Base-by-base conservation (phyloP, 768 basidiomycete genomes). In the Xerocomus spinulosus region DNA sequence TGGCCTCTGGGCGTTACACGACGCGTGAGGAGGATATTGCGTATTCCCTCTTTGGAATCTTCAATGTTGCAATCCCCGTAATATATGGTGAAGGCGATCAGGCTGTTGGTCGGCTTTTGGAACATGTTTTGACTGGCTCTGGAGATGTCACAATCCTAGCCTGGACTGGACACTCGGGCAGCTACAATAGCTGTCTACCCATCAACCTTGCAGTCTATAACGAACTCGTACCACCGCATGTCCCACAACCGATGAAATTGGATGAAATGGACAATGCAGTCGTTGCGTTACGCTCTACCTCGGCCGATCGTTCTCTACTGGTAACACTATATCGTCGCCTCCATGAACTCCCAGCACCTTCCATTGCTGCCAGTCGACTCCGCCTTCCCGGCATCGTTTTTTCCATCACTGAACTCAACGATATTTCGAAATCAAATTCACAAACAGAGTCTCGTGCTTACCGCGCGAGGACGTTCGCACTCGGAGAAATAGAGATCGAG, bases 401-500 rank as follows among this genome's bases (percentile, higher is more conserved):
- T n/a, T n/a, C n/a, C n/a, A n/a, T n/a, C n/a, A n/a, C n/a, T n/a
- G n/a, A n/a, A n/a, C n/a, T n/a, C n/a, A n/a, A n/a, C 26, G 26
- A 28, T 28, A 28, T 28, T 12, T 32, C 30, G 30, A 13, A 14
- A 32, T 13, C 30, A 32, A 14, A 32, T 32, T 4, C 30, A 32
- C 9, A 8, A 14, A 32, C 30, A 4, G 13, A 32, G 4, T 14
- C 14, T 13, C 30, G n/a, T n/a, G n/a, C n/a, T n/a, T 28, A 28
- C 26, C 10, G 26, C 10, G 26, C 26, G 10, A 28, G n/a, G 15
- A 14, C 41, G 10, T 8, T 41, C 3, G 15, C 10, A 0, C 14
- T 47, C 8, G 45, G 41, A 25, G 50, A 32, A 9, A n/a, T 51
- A 6, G 29, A 42, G 25, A 38, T 51, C 34, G 15, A 47, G 41